Percentiles rank a stretch among this genome's conserved stretches.
phyloP scores from a whole-genome alignment of 1,284 basidiomycete genomes.

The Tilletia caries region DNA sequence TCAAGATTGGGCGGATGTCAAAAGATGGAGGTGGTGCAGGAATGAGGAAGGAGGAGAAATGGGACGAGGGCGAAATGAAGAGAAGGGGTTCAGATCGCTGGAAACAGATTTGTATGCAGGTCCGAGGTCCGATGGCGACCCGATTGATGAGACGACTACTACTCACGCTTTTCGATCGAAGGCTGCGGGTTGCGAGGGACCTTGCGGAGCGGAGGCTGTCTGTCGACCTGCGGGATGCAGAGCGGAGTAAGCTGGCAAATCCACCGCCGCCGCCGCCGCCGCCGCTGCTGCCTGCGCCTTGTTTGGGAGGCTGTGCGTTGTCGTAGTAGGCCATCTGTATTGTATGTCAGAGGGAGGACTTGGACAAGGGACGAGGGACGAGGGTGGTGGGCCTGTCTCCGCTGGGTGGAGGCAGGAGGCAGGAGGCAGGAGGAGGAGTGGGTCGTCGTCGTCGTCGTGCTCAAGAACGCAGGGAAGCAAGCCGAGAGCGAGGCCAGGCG shows the following conservation, averaged over 20 bases:
- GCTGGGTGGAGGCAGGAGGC: too few relatives aligned
- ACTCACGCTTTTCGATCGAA: slow-evolving; percentile 12
- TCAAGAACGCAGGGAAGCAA: not conserved
- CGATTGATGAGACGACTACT: not conserved
- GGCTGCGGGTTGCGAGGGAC: not conserved
- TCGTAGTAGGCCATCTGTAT: not conserved
- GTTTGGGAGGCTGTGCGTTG: not conserved
- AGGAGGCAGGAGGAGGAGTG: too few relatives aligned
- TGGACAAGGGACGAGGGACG: too few relatives aligned
- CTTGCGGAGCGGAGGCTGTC: slow-evolving; percentile 2
- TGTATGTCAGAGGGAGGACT: too few relatives aligned
- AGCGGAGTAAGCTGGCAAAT: not conserved
- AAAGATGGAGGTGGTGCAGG: not conserved
- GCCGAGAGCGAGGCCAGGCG: not conserved
- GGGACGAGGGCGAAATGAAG: not conserved
- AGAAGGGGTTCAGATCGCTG: not conserved
- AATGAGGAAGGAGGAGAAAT: not conserved
- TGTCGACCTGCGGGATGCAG: not conserved
- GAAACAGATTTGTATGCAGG: too few relatives aligned
- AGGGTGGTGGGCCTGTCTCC: too few relatives aligned
- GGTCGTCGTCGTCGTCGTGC: too few relatives aligned
- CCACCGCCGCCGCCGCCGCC: too few relatives aligned
- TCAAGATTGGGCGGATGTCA: not conserved
- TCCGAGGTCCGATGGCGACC: too few relatives aligned
- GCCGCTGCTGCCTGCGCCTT: too few relatives aligned